Percentiles rank a stretch among this genome's conserved stretches.
Conservation (phyloP, 768 basidiomycete genomes). For the Leccinum olivaceopallidum region DNA sequence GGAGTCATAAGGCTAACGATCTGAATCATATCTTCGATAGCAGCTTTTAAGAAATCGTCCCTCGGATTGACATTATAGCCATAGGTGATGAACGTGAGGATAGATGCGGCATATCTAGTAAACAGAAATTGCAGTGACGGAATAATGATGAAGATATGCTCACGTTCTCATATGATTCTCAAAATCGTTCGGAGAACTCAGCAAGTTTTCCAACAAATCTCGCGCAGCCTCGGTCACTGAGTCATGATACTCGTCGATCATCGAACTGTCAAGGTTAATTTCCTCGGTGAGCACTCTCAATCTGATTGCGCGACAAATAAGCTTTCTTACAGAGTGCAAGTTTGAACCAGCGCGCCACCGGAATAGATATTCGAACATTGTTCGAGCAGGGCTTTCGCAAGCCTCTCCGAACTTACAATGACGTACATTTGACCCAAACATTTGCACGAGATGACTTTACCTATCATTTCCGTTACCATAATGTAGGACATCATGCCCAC, state of each 20-base stretch:
- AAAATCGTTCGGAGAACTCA: conserved; percentile 19
- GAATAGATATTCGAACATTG: conserved; percentile 29
- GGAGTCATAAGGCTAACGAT: conserved; percentile 16
- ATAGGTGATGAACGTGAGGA: conserved; percentile 23
- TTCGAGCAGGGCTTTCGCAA: conserved; percentile 24
- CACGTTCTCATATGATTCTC: conserved; percentile 17
- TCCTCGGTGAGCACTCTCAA: conserved; percentile 19
- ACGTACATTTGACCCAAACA: conserved; percentile 24
- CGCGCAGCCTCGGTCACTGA: conserved; percentile 9
- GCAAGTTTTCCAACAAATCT: conserved; percentile 11
- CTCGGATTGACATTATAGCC: conserved; percentile 19
- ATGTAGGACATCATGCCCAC: background rate
- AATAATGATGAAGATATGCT: conserved; percentile 8
- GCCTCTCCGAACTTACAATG: conserved; percentile 25
- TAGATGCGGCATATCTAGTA: conserved; percentile 21
- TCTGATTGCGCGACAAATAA: conserved; percentile 16
- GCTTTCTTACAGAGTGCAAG: conserved; percentile 6
- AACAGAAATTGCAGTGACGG: background rate
- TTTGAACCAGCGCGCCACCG: conserved; percentile 16
- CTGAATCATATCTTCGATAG: conserved; percentile 13
- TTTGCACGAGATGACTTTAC: conserved; percentile 22
- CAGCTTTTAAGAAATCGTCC: conserved; percentile 22
- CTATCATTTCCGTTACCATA: conserved; percentile 3
- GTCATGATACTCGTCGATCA: conserved; percentile 14
- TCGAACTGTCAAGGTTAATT: conserved; percentile 16